A percentile compares a stretch with the other conserved stretches of the same genome.
phyloP scores from a whole-genome alignment of 164 flowering plant genomes.

The Piper betle region DNA sequence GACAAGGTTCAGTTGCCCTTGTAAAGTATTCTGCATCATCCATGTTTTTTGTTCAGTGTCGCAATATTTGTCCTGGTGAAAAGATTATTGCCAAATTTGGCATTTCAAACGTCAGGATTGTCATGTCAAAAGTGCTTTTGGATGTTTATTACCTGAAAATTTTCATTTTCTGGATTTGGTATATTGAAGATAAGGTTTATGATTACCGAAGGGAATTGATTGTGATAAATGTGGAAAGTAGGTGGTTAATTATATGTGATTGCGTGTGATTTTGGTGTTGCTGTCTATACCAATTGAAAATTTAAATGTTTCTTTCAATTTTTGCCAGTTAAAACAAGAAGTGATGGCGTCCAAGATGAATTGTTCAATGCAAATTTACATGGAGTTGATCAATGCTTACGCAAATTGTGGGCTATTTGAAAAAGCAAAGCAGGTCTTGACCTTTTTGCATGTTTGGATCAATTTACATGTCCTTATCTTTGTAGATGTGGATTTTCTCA shows the following conservation, averaged over 20 bases:
- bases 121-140: neutral
- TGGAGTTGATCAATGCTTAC: slow-evolving; percentile 78
- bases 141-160: neutral
- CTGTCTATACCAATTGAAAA: neutral
- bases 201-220: neutral
- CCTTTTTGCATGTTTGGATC: neutral
- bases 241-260: neutral
- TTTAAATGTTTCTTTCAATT: slow-evolving; percentile 7
- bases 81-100: neutral
- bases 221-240: neutral
- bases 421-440: slow-evolving; percentile 81
- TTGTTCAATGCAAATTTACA: slow-evolving; percentile 44
- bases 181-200: neutral
- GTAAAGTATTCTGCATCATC: neutral
- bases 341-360: slow-evolving; percentile 28
- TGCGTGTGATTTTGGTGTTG: neutral
- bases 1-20: slow-evolving; percentile 39
- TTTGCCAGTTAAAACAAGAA: slow-evolving; percentile 46
- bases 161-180: neutral
- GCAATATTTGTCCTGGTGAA: neutral
- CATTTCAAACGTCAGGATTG: neutral
- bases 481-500: neutral
- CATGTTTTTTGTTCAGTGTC: neutral
- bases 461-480: no score
- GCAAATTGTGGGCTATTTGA: slow-evolving; percentile 60